These are phyloP conservation scores for Cicer yamashitae DNA, from an alignment of 306 rosid species.

Conservation along the genomic window DNA sequence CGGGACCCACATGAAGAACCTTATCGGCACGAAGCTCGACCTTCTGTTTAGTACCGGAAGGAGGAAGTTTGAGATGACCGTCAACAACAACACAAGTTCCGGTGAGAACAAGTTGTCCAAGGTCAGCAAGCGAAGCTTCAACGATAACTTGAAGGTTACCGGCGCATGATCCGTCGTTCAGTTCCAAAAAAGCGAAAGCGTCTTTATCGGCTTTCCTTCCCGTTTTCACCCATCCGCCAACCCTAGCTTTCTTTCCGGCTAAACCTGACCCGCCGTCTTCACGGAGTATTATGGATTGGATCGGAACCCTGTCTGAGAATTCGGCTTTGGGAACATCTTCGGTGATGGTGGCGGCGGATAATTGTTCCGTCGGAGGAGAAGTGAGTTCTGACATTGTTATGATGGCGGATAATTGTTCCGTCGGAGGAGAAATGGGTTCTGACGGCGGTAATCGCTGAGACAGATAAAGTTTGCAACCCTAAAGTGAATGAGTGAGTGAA, in stretches of 20 bases:
- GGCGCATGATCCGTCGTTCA: constrained; percentile 86
- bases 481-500: too few species aligned
- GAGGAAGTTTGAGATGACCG: constrained; percentile 81
- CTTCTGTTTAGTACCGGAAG: constrained; percentile 79
- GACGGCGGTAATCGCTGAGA: too few species aligned
- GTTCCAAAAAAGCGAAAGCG: constrained; percentile 85
- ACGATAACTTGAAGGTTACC: constrained; percentile 87
- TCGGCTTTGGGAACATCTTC: constrained; percentile 49
- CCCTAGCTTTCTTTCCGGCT: constrained; percentile 62
- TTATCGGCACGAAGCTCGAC: constrained; percentile 80
- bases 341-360: constrained; percentile 54
- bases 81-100: constrained; percentile 84
- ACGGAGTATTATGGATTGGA: constrained; percentile 66
- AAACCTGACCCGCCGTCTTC: constrained; percentile 82
- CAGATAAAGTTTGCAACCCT: too few species aligned
- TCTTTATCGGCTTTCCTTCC: constrained; percentile 97
- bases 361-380: constrained; percentile 57
- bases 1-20: constrained; percentile 80
- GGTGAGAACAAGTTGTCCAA: constrained; percentile 78
- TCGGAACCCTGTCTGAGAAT: constrained; percentile 85
- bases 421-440: too few species aligned
- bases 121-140: constrained; percentile 71
- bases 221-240: constrained; percentile 96
- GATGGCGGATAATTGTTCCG: not conserved
- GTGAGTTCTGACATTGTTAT: constrained; percentile 51